Percentiles rank a stretch among this genome's conserved stretches.
Evolutionary conservation across 805 yeast genomes (phyloP).

Genomic region (Candida sithepensis): DNA sequence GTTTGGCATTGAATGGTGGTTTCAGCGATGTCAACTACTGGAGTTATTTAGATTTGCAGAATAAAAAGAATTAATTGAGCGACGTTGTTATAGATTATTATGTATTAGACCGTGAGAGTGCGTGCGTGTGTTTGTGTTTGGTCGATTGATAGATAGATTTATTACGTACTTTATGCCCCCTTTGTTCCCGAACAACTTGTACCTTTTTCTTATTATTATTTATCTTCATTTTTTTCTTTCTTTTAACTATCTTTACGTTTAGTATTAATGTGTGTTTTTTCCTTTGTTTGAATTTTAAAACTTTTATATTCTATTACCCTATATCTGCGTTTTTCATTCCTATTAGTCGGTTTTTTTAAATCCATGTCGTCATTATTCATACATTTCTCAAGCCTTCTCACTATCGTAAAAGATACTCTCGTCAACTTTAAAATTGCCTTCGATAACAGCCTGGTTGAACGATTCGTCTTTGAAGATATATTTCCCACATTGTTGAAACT

Average conservation of each 20-base stretch:
- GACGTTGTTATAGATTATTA: no score
- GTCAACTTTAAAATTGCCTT: conserved; percentile 31
- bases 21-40: conserved; percentile 26
- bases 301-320: no score
- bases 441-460: conserved; percentile 36
- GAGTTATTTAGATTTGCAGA: conserved; percentile 22
- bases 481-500: conserved; percentile 31
- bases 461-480: conserved; percentile 43
- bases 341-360: background rate
- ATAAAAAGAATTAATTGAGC: conserved; percentile 10
- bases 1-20: conserved; percentile 30
- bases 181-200: background rate
- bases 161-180: no score
- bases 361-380: background rate
- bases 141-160: no score
- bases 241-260: no score
- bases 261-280: no score
- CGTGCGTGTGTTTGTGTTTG: no score
- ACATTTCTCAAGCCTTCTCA: conserved; percentile 1
- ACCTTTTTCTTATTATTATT: no score
- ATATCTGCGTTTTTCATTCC: background rate
- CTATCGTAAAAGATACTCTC: conserved; percentile 34
- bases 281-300: no score
- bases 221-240: no score
- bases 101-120: no score